Evolutionary conservation across 805 yeast species (phyloP).

Genomic region (Sporopachydermia quercuum): DNA sequence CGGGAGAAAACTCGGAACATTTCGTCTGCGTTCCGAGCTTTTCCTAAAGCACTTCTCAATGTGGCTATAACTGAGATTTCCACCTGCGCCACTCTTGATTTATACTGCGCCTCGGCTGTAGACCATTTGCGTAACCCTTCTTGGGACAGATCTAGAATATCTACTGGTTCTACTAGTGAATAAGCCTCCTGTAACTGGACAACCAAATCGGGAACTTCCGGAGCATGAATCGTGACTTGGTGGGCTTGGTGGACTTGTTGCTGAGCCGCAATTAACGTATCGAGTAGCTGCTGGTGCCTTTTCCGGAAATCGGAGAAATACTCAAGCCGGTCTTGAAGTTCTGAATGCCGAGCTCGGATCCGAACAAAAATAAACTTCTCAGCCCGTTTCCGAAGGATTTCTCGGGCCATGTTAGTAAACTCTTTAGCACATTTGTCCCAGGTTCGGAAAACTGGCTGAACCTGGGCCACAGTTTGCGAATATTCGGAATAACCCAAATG

Average conservation of each 20-base stretch:
- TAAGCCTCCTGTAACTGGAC: slow-evolving; percentile 27
- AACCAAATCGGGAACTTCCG: slow-evolving; percentile 13
- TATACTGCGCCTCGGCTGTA: slow-evolving; percentile 26
- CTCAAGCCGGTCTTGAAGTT: slow-evolving; percentile 27
- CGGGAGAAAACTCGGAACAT: slow-evolving; percentile 36
- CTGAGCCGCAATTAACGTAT: slow-evolving; percentile 19
- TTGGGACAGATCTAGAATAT: slow-evolving; percentile 19
- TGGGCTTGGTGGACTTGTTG: too few species aligned
- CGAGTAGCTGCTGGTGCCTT: slow-evolving; percentile 35
- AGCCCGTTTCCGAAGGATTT: slow-evolving; percentile 54
- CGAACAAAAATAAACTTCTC: slow-evolving; percentile 57
- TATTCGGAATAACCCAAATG: slow-evolving; percentile 27
- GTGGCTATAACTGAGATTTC: slow-evolving; percentile 30
- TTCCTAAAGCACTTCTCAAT: slow-evolving; percentile 24
- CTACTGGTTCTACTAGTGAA: slow-evolving; percentile 22
- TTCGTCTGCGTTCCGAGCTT: slow-evolving; percentile 28
- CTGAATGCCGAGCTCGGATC: slow-evolving; percentile 29
- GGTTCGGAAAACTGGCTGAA: slow-evolving; percentile 23
- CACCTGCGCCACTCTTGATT: slow-evolving; percentile 25
- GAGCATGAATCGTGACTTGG: too few species aligned
- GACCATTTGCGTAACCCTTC: slow-evolving; percentile 28
- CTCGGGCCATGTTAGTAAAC: slow-evolving; percentile 54
- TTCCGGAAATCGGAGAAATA: slow-evolving; percentile 31
- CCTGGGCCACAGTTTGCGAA: slow-evolving; percentile 14
- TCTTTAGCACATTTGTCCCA: slow-evolving; percentile 54